Conservation (phyloP, 2,329 filamentous ascomycete genomes). For the Colletotrichum destructivum region DNA sequence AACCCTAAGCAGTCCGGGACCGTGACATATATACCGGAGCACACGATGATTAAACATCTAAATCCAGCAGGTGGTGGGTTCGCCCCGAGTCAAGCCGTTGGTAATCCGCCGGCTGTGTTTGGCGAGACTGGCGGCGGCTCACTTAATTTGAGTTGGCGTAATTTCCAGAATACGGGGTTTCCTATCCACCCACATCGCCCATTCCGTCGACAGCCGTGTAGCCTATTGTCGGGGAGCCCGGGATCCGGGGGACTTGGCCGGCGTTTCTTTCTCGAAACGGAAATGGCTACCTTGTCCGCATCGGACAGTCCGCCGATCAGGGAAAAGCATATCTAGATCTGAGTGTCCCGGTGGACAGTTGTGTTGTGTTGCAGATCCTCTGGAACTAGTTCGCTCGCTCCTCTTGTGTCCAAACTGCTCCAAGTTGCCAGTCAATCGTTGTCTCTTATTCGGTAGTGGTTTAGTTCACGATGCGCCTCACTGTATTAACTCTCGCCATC, state of each 20-base stretch:
- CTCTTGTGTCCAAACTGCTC: background rate
- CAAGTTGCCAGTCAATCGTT: conserved; percentile 23
- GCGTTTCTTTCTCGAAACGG: background rate
- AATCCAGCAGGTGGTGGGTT: conserved; percentile 19
- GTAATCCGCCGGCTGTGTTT: conserved; percentile 17
- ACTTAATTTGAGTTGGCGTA: conserved; percentile 25
- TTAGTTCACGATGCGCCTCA: background rate
- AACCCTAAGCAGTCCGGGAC: background rate
- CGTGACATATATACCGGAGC: background rate
- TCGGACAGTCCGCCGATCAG: conserved; percentile 27
- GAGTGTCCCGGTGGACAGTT: background rate
- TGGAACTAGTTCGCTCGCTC: no score
- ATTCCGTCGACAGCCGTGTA: conserved; percentile 17
- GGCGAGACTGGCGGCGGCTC: background rate
- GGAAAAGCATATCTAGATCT: conserved; percentile 32
- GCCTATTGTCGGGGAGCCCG: conserved; percentile 18
- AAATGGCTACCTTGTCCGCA: background rate
- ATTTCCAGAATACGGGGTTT: conserved; percentile 35
- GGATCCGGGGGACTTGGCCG: background rate
- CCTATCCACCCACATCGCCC: conserved; percentile 15
- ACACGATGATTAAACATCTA: background rate
- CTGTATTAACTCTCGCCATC: background rate
- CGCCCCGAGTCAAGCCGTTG: conserved; percentile 22
- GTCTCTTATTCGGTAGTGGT: background rate
- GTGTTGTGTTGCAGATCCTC: background rate